Conservation (phyloP, 805 yeast species). For the Pichia phayaonensis region DNA sequence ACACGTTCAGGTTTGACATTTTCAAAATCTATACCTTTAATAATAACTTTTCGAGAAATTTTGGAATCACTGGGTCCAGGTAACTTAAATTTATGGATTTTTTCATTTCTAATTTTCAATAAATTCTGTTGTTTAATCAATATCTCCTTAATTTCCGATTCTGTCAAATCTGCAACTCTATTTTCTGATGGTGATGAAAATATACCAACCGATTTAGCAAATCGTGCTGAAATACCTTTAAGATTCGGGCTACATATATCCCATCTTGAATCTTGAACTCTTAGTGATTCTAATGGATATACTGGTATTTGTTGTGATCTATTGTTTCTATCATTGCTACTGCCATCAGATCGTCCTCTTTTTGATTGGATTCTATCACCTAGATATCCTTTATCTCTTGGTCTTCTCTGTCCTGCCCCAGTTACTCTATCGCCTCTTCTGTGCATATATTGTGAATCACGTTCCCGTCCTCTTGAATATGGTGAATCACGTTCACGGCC, state of each 20-base stretch:
- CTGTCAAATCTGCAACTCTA: not conserved
- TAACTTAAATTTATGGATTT: slow-evolving; percentile 9
- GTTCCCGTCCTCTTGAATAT: not conserved
- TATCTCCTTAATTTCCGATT: slow-evolving; percentile 3
- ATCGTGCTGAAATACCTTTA: slow-evolving; percentile 64
- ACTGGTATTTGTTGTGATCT: not conserved
- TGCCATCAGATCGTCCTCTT: not conserved
- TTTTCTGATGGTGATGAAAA: slow-evolving; percentile 62
- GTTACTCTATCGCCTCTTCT: not conserved
- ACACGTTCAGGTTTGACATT: slow-evolving; percentile 26
- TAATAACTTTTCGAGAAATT: slow-evolving; percentile 19
- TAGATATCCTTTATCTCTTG: not conserved
- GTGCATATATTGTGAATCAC: not conserved
- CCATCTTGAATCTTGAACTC: slow-evolving; percentile 52
- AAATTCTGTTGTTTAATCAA: not conserved
- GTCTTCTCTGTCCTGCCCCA: not conserved
- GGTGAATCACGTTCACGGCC: not conserved
- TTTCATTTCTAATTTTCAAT: not conserved
- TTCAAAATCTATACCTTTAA: slow-evolving; percentile 17
- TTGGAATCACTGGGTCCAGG: slow-evolving; percentile 22
- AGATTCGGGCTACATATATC: slow-evolving; percentile 62
- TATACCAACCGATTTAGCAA: slow-evolving; percentile 72
- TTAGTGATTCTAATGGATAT: slow-evolving; percentile 38
- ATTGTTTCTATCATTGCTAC: not conserved
- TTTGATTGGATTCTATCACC: not conserved